These are phyloP conservation scores for Terfezia claveryi DNA, from an alignment of 495 filamentous ascomycete species.

Conservation along the genomic window DNA sequence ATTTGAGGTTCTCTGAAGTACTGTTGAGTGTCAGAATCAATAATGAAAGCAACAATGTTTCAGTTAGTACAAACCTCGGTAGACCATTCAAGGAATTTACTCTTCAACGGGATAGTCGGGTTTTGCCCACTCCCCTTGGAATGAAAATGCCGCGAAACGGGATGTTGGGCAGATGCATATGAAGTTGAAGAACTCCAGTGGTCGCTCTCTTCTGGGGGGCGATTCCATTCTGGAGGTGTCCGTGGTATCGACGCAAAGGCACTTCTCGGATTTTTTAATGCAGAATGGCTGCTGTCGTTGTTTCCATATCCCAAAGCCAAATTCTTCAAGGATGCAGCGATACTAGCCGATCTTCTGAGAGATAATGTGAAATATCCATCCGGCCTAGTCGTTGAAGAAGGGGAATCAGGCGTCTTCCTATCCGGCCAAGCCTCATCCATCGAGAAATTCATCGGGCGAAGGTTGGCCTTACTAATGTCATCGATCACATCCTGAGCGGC, in stretches of 20 bases:
- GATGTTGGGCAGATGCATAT: slow-evolving; percentile 55
- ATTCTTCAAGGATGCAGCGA: slow-evolving; percentile 49
- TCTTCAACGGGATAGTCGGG: slow-evolving; percentile 50
- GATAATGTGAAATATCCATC: slow-evolving; percentile 45
- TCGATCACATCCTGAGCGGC: slow-evolving; percentile 51
- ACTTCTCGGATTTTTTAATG: not conserved
- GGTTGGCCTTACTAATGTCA: slow-evolving; percentile 38
- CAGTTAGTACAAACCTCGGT: slow-evolving; percentile 40
- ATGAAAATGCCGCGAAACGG: slow-evolving; percentile 49
- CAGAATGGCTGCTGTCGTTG: slow-evolving; percentile 18
- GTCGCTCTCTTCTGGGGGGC: slow-evolving; percentile 62
- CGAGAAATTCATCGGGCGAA: slow-evolving; percentile 14
- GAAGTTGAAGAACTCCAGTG: slow-evolving; percentile 39
- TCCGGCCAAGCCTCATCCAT: slow-evolving; percentile 22
- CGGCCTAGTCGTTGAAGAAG: slow-evolving; percentile 27
- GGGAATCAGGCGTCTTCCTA: slow-evolving; percentile 29
- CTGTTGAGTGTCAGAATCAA: slow-evolving; percentile 22
- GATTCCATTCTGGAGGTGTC: slow-evolving; percentile 44
- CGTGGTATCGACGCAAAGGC: not conserved
- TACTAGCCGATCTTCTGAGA: slow-evolving; percentile 45
- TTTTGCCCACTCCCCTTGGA: slow-evolving; percentile 31
- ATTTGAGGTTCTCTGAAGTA: slow-evolving; percentile 99
- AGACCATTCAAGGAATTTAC: slow-evolving; percentile 81
- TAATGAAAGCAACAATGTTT: slow-evolving; percentile 4
- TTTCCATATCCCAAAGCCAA: slow-evolving; percentile 33